phyloP scores from a whole-genome alignment of 2,329 filamentous ascomycete genomes.

The Paramyrothecium roridum region DNA sequence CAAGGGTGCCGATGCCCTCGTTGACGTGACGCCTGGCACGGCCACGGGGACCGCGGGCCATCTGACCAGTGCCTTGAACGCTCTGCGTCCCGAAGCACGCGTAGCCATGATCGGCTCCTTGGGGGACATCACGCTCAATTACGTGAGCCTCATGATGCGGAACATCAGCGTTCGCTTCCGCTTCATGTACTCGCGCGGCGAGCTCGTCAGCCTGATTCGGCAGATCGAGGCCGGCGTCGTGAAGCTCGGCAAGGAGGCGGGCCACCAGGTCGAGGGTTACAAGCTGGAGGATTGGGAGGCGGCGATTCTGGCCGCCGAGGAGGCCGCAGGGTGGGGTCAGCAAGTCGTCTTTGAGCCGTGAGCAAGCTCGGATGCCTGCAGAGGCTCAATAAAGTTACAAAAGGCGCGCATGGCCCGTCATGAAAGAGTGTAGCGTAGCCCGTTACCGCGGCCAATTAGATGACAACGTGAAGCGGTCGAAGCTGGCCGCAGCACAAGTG shows the following conservation, averaged over 20 bases:
- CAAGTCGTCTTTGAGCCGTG: conserved; percentile 8
- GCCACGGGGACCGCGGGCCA: conserved; percentile 17
- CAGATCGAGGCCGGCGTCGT: background rate
- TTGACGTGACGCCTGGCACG: conserved; percentile 41
- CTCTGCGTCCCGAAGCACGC: background rate
- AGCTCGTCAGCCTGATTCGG: background rate
- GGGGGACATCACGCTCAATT: background rate
- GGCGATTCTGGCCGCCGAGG: conserved; percentile 1
- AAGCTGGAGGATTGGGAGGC: conserved; percentile 2
- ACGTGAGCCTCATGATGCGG: background rate
- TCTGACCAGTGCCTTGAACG: background rate
- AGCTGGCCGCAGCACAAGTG: background rate
- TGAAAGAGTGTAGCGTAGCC: background rate
- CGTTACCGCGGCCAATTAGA: background rate
- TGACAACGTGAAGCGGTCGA: background rate
- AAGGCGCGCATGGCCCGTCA: background rate
- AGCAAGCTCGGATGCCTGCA: background rate
- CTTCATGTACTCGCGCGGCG: background rate
- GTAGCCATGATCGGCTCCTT: background rate
- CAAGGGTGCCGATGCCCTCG: conserved; percentile 35
- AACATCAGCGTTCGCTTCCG: background rate
- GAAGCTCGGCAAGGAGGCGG: conserved; percentile 1
- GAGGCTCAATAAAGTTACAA: background rate
- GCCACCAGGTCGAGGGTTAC: background rate
- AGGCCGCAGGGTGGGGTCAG: conserved; percentile 5